phyloP scores from a whole-genome alignment of 352 stramenopile species.

The Phytophthora fragariaefolia region DNA sequence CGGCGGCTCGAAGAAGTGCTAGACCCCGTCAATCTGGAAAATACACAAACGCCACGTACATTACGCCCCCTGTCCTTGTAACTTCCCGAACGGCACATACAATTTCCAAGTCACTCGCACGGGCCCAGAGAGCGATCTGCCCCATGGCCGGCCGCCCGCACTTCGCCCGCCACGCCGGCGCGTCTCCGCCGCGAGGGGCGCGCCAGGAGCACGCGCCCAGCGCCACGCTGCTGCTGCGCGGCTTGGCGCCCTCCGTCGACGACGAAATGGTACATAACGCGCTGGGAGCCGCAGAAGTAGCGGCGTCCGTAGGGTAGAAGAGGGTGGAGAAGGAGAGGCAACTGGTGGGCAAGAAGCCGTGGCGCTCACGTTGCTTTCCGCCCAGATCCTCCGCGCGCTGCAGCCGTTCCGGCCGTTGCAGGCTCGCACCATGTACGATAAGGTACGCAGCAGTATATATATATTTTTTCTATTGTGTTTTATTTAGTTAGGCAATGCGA shows the following conservation, averaged over 20 bases:
- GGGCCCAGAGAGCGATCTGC: neutral
- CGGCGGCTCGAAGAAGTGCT: slow-evolving; percentile 75
- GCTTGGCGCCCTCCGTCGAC: slow-evolving; percentile 53
- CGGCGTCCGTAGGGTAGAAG: neutral
- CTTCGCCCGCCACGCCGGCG: slow-evolving; percentile 7
- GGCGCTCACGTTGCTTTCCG: slow-evolving; percentile 28
- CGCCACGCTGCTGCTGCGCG: slow-evolving; percentile 67
- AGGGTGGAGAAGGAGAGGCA: too few relatives aligned
- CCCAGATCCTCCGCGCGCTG: slow-evolving; percentile 66
- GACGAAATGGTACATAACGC: slow-evolving; percentile 70
- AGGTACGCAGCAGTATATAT: slow-evolving; percentile 44
- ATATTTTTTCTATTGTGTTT: too few relatives aligned
- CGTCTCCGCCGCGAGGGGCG: slow-evolving; percentile 5
- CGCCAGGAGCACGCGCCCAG: slow-evolving; percentile 49
- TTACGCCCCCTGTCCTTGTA: neutral
- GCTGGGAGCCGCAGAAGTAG: slow-evolving; percentile 1
- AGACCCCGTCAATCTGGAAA: too few relatives aligned
- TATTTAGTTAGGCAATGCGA: neutral
- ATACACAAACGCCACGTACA: neutral
- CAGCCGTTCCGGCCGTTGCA: slow-evolving; percentile 55
- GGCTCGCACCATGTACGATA: slow-evolving; percentile 68
- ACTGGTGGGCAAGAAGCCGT: too few relatives aligned
- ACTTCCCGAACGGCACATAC: too few relatives aligned
- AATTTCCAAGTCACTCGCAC: neutral
- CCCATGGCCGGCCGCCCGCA: slow-evolving; percentile 27